Percentiles rank a stretch among this genome's conserved stretches.
phyloP scores from a whole-genome alignment of 2,329 filamentous ascomycete genomes.

The Macrophomina pseudophaseolina region DNA sequence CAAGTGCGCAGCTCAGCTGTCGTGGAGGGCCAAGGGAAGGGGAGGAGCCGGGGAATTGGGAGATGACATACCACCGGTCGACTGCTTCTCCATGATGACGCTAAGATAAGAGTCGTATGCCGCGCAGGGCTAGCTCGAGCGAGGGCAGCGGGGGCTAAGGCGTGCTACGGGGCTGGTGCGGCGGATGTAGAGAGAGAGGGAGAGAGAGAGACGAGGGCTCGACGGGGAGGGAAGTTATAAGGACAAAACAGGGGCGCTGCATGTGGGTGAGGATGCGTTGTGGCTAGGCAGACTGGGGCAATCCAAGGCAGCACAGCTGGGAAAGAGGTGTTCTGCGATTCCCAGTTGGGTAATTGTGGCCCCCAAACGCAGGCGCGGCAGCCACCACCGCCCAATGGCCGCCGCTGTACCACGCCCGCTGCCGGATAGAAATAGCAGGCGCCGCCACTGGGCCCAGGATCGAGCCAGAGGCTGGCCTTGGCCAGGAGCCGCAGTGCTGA shows the following conservation, averaged over 20 bases:
- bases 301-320: not conserved
- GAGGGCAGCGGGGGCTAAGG: constrained; percentile 1
- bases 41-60: not conserved
- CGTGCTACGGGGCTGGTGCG: not conserved
- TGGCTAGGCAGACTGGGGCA: not conserved
- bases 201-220: not conserved
- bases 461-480: not conserved
- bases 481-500: constrained; percentile 2
- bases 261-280: not conserved
- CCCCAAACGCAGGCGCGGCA: constrained; percentile 3
- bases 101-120: constrained; percentile 14
- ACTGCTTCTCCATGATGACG: constrained; percentile 24
- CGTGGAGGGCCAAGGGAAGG: not conserved
- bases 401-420: not conserved
- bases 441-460: not conserved
- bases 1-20: not conserved
- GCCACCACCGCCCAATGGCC: constrained; percentile 5
- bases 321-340: not conserved
- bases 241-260: not conserved
- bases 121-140: constrained; percentile 11
- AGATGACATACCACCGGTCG: constrained; percentile 17
- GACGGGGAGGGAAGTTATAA: not conserved
- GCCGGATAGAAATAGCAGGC: not conserved
- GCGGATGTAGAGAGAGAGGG: not conserved
- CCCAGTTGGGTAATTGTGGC: constrained; percentile 8